phyloP scores from a whole-genome alignment of 1,284 basidiomycete species.

The Apiotrichum veenhuisii region DNA sequence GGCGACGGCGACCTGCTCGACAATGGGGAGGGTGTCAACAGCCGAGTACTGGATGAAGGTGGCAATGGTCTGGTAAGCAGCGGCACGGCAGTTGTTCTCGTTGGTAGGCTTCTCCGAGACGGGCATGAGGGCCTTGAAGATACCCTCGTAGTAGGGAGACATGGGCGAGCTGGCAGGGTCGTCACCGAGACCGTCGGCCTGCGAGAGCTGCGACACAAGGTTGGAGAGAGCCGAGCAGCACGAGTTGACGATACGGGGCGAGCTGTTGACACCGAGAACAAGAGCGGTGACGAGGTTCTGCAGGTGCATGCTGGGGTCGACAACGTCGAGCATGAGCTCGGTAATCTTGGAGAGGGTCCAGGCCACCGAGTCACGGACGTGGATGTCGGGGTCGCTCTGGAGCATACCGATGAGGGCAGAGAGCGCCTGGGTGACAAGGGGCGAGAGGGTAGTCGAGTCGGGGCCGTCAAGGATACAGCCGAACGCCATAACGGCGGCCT shows the following conservation, averaged over 20 bases:
- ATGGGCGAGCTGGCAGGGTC: constrained; percentile 60
- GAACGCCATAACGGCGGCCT: constrained; percentile 97
- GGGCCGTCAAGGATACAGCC: constrained; percentile 97
- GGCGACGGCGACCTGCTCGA: constrained; percentile 76
- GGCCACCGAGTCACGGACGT: constrained; percentile 95
- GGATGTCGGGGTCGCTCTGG: constrained; percentile 67
- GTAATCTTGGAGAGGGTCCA: constrained; percentile 97
- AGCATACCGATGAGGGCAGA: constrained; percentile 96
- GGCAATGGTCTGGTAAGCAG: constrained; percentile 93
- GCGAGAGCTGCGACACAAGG: constrained; percentile 75
- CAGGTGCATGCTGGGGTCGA: constrained; percentile 86
- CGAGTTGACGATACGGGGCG: constrained; percentile 77
- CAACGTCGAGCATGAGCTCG: constrained; percentile 78
- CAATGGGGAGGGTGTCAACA: constrained; percentile 72
- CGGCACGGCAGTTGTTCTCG: constrained; percentile 88
- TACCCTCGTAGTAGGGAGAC: constrained; percentile 83
- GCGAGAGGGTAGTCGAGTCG: constrained; percentile 69
- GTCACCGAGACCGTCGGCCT: constrained; percentile 53
- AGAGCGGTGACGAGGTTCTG: constrained; percentile 79
- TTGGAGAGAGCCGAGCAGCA: constrained; percentile 98
- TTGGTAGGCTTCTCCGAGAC: constrained; percentile 79
- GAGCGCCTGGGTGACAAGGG: constrained; percentile 90
- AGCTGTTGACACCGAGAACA: constrained; percentile 75
- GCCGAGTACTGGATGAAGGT: constrained; percentile 79
- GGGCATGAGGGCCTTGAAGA: constrained; percentile 73